Evolutionary conservation across 495 filamentous ascomycete species (phyloP), one percentile per base, ranked within the genome.

Genomic region (Trichoderma asperelloides): DNA sequence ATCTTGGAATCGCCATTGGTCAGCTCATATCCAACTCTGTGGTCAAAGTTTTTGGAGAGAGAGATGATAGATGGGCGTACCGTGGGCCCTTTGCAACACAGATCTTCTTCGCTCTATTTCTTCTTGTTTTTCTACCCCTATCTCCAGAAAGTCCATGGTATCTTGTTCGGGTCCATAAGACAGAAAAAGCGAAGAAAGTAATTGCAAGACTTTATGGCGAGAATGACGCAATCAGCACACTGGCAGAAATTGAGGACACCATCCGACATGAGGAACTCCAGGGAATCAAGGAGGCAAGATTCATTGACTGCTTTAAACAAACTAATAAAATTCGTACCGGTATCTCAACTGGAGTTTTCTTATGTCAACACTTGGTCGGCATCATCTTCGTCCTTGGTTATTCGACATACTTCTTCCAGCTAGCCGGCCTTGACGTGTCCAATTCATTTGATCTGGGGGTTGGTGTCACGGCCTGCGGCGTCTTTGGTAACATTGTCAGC

Each of bases 271-370:
- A 57, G 16, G 7, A 57, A 16, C 6, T 21, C 7, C 18, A n/a
- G 7, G 39, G 39, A 40, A 40, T 40, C 39, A 12, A 40, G 39
- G 7, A 57, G 16, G 5, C 49, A 7, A 74, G 70, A 2, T 81
- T 78, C 65, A 21, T 67, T 12, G 78, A 81, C 51, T 79, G 77
- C 62, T 81, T 82, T 73, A 75, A 71, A 64, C 78, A 74, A n/a
- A 70, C 72, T 66, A 77, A 81, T 68, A 68, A 74, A 23, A 72
- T 79, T 13, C 73, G 80, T 18, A 81, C 79, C 2, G 77, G 80
- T 62, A 76, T 81, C 39, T 73, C 74, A 11, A 71, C 71, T 40
- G 69, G 71, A 15, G 74, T 75, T 4, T 80, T 70, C 68, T 23
- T 65, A 18, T 41, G 39, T 23, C 63, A 75, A 72, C 13, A 79